Base-by-base conservation (phyloP, 2,329 filamentous ascomycete species). In the Teratosphaeriaceae sp. region DNA sequence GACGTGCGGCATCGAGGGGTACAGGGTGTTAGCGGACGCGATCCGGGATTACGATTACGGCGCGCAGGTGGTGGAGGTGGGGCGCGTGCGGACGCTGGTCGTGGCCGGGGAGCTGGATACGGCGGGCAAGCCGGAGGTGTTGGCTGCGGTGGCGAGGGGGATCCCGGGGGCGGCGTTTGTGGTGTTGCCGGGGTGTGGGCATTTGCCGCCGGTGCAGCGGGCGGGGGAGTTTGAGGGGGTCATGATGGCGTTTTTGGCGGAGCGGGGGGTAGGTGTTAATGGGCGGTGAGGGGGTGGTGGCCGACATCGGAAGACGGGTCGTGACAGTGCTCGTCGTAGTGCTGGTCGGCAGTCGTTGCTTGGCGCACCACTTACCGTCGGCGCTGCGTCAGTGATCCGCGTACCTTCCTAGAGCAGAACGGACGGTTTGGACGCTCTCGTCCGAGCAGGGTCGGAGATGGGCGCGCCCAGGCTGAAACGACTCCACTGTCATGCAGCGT, bases 151-250 rank as follows among this genome's bases (percentile, higher is more conserved):
- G 29, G 51, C 54, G 26, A 40, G 44, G 7, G 34, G 41, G 44
- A 51, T 57, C 21, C 23, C 29, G 35, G 47, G 45, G 16, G 50
- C 47, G 15, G 37, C 43, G 24, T 58, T 47, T 45, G 53, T 53
- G 34, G 38, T 40, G 42, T 49, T 59, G 52, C 42, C 51, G 29
- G 48, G 48, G 5, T 51, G 51, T 24, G 57, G 57, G 9, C 57
- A 60, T 51, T 41, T 59, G 40, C 57, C 55, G 34, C 56, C 56
- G 21, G 51, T 60, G 49, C 56, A 60, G 23, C 45, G 47, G 45
- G 27, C 44, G 15, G 45, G 49, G 35, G 48, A 55, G 37, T 58
- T 59, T 43, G 40, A 50, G n/a, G 42, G 41, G 42, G n/a, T 55
- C 37, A 42, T 54, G 49, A 5, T 58, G 39, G 30, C 27, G 29